Base-by-base conservation (phyloP, 768 basidiomycete species). In the Kwoniella mangroviensis region DNA sequence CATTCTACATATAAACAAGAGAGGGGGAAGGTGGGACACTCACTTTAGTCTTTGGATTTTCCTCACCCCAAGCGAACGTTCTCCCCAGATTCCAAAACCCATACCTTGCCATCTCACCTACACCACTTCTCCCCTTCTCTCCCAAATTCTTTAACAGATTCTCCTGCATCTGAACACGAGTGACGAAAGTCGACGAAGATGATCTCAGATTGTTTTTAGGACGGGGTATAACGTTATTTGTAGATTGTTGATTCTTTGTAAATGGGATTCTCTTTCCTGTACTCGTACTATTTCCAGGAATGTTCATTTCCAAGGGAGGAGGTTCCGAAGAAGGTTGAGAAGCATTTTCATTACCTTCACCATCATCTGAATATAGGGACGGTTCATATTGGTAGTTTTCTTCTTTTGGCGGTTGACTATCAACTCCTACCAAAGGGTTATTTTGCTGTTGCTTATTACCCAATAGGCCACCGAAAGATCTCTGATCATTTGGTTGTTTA, bases 151-250 rank as follows among this genome's bases (percentile, higher is more conserved):
- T 91, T 34, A 86, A 86, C 67, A 93, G 84, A 55, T 91, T 92
- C 79, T 97, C 94, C 52, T 87, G 86, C 65, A 88, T 90, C 75
- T 96, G 93, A 58, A 94, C 85, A 40, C 94, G 88, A 2, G 92
- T 91, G 72, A 98, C 91, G 83, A 98, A 98, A 2, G 92, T 92
- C 24, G 95, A 96, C 5, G 91, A 93, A 1, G 93, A 94, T 0
- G 93, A 93, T 64, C 91, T 87, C 73, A 97, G 90, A 76, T 91
- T 96, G 74, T 93, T 92, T 81, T 92, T 95, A n/a, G 94, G 93
- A 41, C 92, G 86, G 10, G 90, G 81, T 11, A 81, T 70, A n/a
- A 68, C 67, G 24, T 69, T 69, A 3, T 24, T 40, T 28, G 61
- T 59, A 26, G 49, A 60, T 42, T 53, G 22, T 40, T 65, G 11